phyloP scores from a whole-genome alignment of 805 yeast species.

The Debaryomyces tyrocola region DNA sequence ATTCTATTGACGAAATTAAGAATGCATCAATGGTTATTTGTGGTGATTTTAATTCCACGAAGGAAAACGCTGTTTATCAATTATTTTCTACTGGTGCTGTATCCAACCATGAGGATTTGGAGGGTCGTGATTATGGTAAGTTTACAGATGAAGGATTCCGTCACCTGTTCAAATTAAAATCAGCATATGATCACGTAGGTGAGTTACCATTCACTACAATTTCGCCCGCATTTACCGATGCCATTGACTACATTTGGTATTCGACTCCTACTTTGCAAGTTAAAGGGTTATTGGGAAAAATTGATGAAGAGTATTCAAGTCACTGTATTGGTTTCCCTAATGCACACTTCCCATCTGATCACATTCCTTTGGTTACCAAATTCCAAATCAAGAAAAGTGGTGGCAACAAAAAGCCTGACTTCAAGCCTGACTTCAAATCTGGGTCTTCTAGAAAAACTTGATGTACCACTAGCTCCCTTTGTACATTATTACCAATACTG shows the following conservation, averaged over 20 bases:
- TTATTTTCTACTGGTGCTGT: conserved; percentile 79
- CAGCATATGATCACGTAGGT: conserved; percentile 80
- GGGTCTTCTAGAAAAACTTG: conserved; percentile 43
- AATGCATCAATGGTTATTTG: conserved; percentile 79
- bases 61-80: conserved; percentile 89
- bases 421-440: conserved; percentile 34
- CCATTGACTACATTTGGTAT: conserved; percentile 95
- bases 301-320: conserved; percentile 74
- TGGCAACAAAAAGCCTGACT: conserved; percentile 34
- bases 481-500: conserved; percentile 1
- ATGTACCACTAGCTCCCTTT: not conserved
- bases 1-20: conserved; percentile 50
- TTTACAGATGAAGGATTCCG: conserved; percentile 86
- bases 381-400: conserved; percentile 63
- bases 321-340: conserved; percentile 91
- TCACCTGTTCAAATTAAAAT: conserved; percentile 77
- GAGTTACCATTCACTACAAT: conserved; percentile 94
- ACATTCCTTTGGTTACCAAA: conserved; percentile 80
- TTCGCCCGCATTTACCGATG: conserved; percentile 90
- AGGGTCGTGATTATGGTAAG: conserved; percentile 86
- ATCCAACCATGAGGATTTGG: conserved; percentile 76
- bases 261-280: conserved; percentile 79
- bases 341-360: conserved; percentile 92
- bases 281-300: conserved; percentile 80
- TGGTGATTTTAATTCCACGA: conserved; percentile 93